Evolutionary conservation across 2,329 filamentous ascomycete genomes (phyloP), one percentile per base, ranked within the genome.

Genomic region (Colletotrichum caudatum): DNA sequence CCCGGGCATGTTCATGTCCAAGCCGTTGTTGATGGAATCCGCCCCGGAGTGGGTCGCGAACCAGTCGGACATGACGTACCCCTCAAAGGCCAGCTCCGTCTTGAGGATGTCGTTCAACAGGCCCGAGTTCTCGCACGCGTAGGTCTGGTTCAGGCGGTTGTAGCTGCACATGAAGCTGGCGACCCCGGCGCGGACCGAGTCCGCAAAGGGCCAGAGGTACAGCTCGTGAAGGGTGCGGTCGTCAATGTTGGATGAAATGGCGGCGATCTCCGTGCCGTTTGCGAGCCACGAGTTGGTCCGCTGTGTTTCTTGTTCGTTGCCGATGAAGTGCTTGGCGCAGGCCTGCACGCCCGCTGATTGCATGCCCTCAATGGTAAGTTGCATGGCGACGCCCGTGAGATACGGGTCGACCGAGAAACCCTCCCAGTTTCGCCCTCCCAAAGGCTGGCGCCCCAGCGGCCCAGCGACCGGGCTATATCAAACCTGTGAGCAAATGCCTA

Each of bases 1-100:
- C 6, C 93, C 93, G 0, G 93, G 92, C 92, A 95, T 95, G 1
- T 90, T 90, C 92, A 94, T 94, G 78, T 95, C 93, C 72, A 95
- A 79, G 39, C 93, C 93, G 23, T 89, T 88, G 72, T 92, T 85
- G 35, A 92, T 90, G 53, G 87, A 86, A 7, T 85, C 85, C 6
- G 90, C 88, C 70, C 92, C 93, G n/a, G 89, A 89, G 81, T 95
- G 92, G 77, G 94, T 92, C 1, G 92, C 93, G 74, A 87, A 84
- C 93, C 93, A 96, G 80, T 96, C 93, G 63, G 79, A 84, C 79
- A 87, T 80, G 46, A 85, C 78, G 64, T 84, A 84, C 4, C 83
- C 93, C 86, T 77, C 90, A 85, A 95, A 95, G 20, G 91, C 93
- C 11, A 96, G 85, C 78, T 94, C 91, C 12, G 85, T 81, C 81